A percentile compares a stretch with the other conserved stretches of the same genome.
phyloP scores from a whole-genome alignment of 371 early-diverging fungal species.

The Haplosporangium sp. region DNA sequence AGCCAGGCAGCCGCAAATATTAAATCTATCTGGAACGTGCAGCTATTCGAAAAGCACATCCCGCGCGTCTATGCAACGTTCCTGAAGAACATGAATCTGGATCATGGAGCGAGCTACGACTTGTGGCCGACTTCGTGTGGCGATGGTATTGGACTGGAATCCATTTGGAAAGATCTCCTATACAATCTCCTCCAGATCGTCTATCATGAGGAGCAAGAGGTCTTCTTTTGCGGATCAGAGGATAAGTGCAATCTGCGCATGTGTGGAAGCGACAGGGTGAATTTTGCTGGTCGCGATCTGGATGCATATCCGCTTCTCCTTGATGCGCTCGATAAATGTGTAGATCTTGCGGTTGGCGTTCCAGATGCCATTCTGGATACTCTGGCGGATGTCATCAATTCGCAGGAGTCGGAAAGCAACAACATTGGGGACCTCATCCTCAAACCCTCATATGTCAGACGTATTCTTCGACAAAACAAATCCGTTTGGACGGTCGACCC shows the following conservation, averaged over 20 bases:
- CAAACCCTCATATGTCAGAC: slow-evolving; percentile 14
- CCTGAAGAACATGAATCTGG: slow-evolving; percentile 14
- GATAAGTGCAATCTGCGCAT: not conserved
- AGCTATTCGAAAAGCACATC: slow-evolving; percentile 36
- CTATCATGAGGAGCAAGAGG: slow-evolving; percentile 1
- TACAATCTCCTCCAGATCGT: not conserved
- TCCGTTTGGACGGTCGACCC: not conserved
- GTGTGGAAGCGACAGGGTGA: not conserved
- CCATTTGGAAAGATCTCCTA: slow-evolving; percentile 23
- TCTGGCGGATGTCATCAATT: not conserved
- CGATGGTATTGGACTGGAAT: slow-evolving; percentile 9
- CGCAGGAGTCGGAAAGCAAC: not conserved
- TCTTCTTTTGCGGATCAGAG: slow-evolving; percentile 20
- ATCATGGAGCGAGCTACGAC: slow-evolving; percentile 19
- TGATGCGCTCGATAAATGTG: slow-evolving; percentile 5
- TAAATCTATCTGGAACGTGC: slow-evolving; percentile 49
- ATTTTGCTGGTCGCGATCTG: slow-evolving; percentile 18
- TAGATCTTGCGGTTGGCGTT: slow-evolving; percentile 13
- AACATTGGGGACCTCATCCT: slow-evolving; percentile 9
- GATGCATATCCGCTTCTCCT: slow-evolving; percentile 15
- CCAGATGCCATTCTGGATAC: slow-evolving; percentile 11
- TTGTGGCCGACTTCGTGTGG: slow-evolving; percentile 28
- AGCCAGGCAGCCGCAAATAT: slow-evolving; percentile 27
- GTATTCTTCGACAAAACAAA: slow-evolving; percentile 7
- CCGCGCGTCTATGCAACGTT: slow-evolving; percentile 47